A percentile compares a stretch with the other conserved stretches of the same genome.
Evolutionary conservation across 352 stramenopile genomes (phyloP).

Genomic region (Aphanomyces cochlioides): DNA sequence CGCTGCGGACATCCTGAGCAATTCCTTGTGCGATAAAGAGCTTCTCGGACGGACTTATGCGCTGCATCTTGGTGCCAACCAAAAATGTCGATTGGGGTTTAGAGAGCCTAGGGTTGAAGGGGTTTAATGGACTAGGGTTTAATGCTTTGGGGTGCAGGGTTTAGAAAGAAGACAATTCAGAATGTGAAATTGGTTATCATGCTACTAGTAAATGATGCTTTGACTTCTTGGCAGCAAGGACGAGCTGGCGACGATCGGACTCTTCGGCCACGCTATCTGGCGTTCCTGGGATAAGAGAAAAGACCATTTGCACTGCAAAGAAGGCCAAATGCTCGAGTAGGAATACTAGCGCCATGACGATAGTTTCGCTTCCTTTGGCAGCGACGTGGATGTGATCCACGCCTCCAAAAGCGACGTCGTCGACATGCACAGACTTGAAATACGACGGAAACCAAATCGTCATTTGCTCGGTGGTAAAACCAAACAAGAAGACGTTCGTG

Average conservation of each 20-base stretch:
- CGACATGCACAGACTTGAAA: slow-evolving; percentile 33
- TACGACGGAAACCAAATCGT: slow-evolving; percentile 47
- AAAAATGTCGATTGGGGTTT: background rate
- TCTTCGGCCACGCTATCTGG: slow-evolving; percentile 30
- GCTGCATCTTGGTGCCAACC: slow-evolving; percentile 46
- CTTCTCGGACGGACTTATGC: slow-evolving; percentile 72
- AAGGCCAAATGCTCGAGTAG: slow-evolving; percentile 38
- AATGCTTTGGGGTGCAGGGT: too few species aligned
- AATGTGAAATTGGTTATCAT: too few species aligned
- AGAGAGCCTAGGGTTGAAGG: too few species aligned
- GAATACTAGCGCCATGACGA: slow-evolving; percentile 36
- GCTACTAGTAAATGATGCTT: slow-evolving; percentile 1
- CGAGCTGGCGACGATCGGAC: slow-evolving; percentile 4
- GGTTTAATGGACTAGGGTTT: too few species aligned
- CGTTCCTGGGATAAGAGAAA: slow-evolving; percentile 35
- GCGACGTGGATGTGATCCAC: slow-evolving; percentile 34
- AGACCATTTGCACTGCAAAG: slow-evolving; percentile 35
- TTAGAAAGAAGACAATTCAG: too few species aligned
- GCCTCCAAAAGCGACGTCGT: slow-evolving; percentile 17
- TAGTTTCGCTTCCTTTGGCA: slow-evolving; percentile 30
- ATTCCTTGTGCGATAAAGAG: slow-evolving; percentile 70
- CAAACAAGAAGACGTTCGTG: slow-evolving; percentile 31
- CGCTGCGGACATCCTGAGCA: slow-evolving; percentile 61
- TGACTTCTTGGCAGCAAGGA: slow-evolving; percentile 19
- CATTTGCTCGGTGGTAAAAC: slow-evolving; percentile 42